Evolutionary conservation across 2,329 filamentous ascomycete genomes (phyloP).

Genomic region (Amesomyces nigricolor): DNA sequence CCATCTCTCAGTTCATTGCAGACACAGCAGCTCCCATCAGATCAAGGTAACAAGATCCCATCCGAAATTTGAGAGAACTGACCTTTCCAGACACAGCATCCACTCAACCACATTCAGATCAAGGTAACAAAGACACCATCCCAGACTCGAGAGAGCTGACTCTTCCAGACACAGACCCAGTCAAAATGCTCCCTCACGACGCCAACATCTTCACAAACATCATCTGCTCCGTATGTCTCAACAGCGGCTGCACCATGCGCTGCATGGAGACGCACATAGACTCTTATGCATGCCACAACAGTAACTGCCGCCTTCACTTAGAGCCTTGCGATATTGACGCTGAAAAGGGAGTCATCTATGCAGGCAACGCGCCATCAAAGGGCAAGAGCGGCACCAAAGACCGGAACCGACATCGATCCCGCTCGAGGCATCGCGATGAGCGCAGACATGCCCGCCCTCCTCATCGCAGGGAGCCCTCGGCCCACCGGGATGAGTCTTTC

Average conservation of each 20-base stretch:
- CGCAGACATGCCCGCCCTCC: too few species aligned
- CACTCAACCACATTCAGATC: too few species aligned
- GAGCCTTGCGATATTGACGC: background rate
- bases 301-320: background rate
- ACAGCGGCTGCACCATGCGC: background rate
- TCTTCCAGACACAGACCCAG: background rate
- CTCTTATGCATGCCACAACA: conserved; percentile 9
- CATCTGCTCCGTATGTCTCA: background rate
- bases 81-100: too few species aligned
- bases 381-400: background rate
- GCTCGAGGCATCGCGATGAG: background rate
- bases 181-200: background rate
- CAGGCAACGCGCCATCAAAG: background rate
- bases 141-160: too few species aligned
- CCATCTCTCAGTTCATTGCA: too few species aligned
- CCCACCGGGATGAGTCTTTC: background rate
- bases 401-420: background rate
- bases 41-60: too few species aligned
- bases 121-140: too few species aligned
- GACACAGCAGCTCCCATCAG: too few species aligned
- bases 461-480: background rate
- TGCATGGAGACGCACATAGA: background rate
- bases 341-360: background rate
- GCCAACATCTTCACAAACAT: background rate
- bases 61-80: too few species aligned